Evolutionary conservation across 495 filamentous ascomycete species (phyloP).

Genomic region (Neurospora sp.): DNA sequence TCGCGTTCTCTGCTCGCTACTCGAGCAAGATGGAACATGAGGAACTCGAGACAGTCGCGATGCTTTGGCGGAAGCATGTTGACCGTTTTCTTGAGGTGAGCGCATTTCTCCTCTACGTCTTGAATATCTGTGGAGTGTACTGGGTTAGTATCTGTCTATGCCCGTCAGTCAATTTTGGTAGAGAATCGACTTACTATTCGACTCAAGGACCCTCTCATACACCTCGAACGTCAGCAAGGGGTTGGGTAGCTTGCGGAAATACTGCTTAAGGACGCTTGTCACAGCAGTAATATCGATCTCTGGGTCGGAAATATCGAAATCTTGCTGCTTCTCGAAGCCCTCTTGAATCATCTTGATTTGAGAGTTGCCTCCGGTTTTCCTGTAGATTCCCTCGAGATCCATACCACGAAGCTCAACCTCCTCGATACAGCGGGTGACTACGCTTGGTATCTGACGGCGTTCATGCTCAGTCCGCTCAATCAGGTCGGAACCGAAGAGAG

Average conservation of each 20-base stretch:
- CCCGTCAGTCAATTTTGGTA: neutral
- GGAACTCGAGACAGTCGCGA: slow-evolving; percentile 79
- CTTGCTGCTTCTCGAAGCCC: slow-evolving; percentile 75
- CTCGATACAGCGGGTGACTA: slow-evolving; percentile 90
- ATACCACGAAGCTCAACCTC: slow-evolving; percentile 96
- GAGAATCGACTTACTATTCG: slow-evolving; percentile 38
- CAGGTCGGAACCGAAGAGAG: slow-evolving; percentile 86
- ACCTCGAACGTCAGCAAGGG: slow-evolving; percentile 88
- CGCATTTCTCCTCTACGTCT: slow-evolving; percentile 50
- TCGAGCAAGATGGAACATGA: slow-evolving; percentile 86
- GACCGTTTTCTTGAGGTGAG: slow-evolving; percentile 58
- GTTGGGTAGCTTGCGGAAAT: slow-evolving; percentile 87
- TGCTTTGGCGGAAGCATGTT: slow-evolving; percentile 71
- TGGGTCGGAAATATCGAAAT: slow-evolving; percentile 87
- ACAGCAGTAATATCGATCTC: slow-evolving; percentile 94
- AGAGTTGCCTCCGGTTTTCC: slow-evolving; percentile 85
- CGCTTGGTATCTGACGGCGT: slow-evolving; percentile 75
- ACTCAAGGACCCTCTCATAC: slow-evolving; percentile 83
- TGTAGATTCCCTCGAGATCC: slow-evolving; percentile 96
- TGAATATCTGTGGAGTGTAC: slow-evolving; percentile 29
- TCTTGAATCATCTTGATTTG: slow-evolving; percentile 80
- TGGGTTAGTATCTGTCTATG: neutral
- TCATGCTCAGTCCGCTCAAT: slow-evolving; percentile 80
- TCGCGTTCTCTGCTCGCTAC: slow-evolving; percentile 74
- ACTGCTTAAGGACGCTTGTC: slow-evolving; percentile 92